Percentiles rank a stretch among this genome's conserved stretches.
phyloP scores from a whole-genome alignment of 371 early-diverging fungal species.

The Mortierella sp. region DNA sequence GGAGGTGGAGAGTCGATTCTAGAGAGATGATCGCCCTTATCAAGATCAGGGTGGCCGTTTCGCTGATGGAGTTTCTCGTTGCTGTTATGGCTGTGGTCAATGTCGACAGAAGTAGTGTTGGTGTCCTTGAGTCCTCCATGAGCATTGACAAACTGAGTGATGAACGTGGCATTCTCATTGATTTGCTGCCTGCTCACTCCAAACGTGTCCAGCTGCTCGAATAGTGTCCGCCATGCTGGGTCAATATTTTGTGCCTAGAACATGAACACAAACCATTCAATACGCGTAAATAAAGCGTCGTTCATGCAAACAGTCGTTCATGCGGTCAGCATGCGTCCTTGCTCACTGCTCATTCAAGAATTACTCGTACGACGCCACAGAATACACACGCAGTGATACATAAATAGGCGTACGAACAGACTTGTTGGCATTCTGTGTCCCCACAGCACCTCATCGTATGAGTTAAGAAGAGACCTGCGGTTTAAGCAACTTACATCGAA shows the following conservation, averaged over 20 bases:
- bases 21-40: constrained; percentile 5
- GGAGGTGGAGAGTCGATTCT: constrained; percentile 42
- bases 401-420: too few relatives aligned
- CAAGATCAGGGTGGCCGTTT: not conserved
- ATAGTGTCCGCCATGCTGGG: constrained; percentile 82
- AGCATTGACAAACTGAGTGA: constrained; percentile 48
- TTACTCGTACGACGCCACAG: too few relatives aligned
- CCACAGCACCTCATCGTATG: too few relatives aligned
- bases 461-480: too few relatives aligned
- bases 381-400: too few relatives aligned
- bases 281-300: not conserved
- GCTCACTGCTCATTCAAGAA: too few relatives aligned
- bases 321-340: not conserved
- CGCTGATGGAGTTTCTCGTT: not conserved
- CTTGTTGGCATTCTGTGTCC: too few relatives aligned
- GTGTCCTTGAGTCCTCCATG: constrained; percentile 29
- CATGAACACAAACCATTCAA: not conserved
- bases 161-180: constrained; percentile 55
- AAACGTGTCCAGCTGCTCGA: constrained; percentile 77
- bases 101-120: too few relatives aligned
- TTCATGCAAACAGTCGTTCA: not conserved
- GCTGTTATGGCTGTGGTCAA: not conserved
- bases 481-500: constrained; percentile 71
- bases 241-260: constrained; percentile 78
- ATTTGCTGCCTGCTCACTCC: constrained; percentile 78